Conservation (phyloP, 305 asterid species). For the Fraxinus velutina region DNA sequence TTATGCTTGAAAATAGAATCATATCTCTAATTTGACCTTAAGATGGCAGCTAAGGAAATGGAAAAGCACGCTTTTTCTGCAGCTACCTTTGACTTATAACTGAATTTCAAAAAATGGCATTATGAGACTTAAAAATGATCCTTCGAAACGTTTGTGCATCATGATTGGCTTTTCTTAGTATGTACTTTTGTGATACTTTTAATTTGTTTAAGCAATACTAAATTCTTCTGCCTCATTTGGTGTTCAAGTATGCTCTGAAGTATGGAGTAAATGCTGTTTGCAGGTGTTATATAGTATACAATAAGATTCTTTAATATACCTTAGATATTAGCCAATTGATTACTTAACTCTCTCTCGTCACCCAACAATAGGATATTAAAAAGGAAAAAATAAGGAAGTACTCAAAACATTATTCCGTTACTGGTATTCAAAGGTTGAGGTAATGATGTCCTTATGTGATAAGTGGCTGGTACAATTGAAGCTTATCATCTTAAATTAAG, state of each 20-base stretch:
- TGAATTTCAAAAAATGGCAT: background rate
- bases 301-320: background rate
- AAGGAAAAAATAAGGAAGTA: background rate
- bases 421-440: background rate
- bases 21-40: background rate
- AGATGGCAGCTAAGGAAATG: background rate
- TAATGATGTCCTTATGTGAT: background rate
- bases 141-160: background rate
- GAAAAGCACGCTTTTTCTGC: background rate
- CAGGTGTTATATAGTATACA: background rate
- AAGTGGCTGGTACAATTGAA: background rate
- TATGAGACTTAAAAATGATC: background rate
- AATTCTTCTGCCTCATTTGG: background rate
- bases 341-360: background rate
- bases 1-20: background rate
- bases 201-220: background rate
- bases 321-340: background rate
- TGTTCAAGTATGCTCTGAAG: background rate
- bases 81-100: background rate
- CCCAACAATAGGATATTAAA: background rate
- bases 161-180: background rate
- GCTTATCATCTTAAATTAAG: background rate
- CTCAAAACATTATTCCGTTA: background rate
- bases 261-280: background rate
- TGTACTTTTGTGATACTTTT: background rate